A percentile compares a stretch with the other conserved stretches of the same genome.
Conservation (phyloP, 2,329 filamentous ascomycete species). For the Trichoderma polysporum region DNA sequence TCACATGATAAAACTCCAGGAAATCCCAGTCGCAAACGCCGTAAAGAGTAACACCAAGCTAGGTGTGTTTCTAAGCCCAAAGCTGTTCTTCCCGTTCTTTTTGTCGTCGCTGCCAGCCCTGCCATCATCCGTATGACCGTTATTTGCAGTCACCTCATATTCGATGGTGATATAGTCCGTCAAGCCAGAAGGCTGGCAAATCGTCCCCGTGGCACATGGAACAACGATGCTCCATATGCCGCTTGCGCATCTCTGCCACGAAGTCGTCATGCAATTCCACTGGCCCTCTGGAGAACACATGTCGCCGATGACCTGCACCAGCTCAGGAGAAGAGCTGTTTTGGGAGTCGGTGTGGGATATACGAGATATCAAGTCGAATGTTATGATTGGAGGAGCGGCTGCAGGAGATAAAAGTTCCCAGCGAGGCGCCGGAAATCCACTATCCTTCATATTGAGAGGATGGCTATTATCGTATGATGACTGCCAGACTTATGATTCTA, state of each 20-base stretch:
- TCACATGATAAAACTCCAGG: not conserved
- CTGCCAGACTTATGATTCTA: not conserved
- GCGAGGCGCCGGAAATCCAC: not conserved
- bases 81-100: slow-evolving; percentile 1
- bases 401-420: not conserved
- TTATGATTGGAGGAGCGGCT: slow-evolving; percentile 1
- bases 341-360: not conserved
- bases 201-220: slow-evolving; percentile 45
- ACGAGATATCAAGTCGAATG: not conserved
- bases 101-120: not conserved
- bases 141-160: slow-evolving; percentile 28
- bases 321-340: not conserved
- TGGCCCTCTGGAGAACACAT: slow-evolving; percentile 49
- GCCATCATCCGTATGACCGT: not conserved
- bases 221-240: slow-evolving; percentile 49
- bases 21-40: not conserved
- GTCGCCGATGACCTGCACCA: slow-evolving; percentile 31
- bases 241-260: slow-evolving; percentile 51
- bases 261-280: slow-evolving; percentile 53
- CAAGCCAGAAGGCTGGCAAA: slow-evolving; percentile 45
- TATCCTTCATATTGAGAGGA: not conserved
- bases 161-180: slow-evolving; percentile 42
- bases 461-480: not conserved
- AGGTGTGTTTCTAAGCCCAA: not conserved
- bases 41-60: not conserved